Evolutionary conservation across 768 basidiomycete species (phyloP).

Genomic region (Xanthoconium purpureum): DNA sequence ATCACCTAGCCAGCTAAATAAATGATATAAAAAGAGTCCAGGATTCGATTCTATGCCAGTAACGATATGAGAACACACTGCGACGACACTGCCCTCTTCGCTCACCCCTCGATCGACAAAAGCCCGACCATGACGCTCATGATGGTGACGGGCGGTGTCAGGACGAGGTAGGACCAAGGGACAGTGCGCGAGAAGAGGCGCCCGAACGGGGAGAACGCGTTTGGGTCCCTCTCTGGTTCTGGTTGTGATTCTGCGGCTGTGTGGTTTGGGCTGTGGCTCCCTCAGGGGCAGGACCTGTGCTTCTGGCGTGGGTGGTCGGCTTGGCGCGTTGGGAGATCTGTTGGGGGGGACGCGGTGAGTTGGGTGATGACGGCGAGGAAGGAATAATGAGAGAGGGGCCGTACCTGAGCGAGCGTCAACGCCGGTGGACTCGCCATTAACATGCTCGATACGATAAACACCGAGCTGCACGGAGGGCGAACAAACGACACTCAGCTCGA

Average conservation of each 20-base stretch:
- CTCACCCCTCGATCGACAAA: no score
- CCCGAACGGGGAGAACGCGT: conserved; percentile 55
- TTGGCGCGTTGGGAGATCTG: conserved; percentile 25
- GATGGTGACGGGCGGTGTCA: conserved; percentile 85
- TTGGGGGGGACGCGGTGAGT: no score
- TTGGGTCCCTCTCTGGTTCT: no score
- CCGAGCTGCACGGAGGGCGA: conserved; percentile 51
- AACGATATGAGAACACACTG: no score
- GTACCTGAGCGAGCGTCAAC: conserved; percentile 58
- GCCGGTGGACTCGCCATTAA: conserved; percentile 84
- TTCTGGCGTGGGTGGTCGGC: background rate
- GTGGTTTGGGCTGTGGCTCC: no score
- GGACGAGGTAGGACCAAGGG: conserved; percentile 87
- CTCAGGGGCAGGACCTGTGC: background rate
- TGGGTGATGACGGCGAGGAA: conserved; percentile 24
- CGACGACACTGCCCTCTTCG: no score
- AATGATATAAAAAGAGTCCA: no score
- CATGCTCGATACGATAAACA: conserved; percentile 83
- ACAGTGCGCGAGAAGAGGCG: conserved; percentile 87
- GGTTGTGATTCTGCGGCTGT: no score
- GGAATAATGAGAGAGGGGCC: conserved; percentile 3
- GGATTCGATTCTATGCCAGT: no score
- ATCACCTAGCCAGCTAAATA: no score
- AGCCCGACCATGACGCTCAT: conserved; percentile 75
- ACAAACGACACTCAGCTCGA: no score